Base-by-base conservation (phyloP, 257 asterid genomes). In the Striga asiatica region DNA sequence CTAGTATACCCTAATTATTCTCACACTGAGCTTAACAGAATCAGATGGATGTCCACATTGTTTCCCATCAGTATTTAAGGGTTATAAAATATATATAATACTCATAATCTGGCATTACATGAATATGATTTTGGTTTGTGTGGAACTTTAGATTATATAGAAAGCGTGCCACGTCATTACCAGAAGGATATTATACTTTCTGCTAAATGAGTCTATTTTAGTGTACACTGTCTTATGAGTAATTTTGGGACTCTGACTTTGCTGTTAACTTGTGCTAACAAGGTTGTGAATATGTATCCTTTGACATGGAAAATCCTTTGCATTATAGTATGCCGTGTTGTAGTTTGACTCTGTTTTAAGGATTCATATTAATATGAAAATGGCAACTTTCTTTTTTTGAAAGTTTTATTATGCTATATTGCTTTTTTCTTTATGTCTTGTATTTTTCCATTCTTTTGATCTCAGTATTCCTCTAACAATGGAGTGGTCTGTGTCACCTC, bases 401-500 rank as follows among this genome's bases (percentile, higher is more conserved):
- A 47, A 23, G 31, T 50, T 56, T 47, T 20, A 42, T 16, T 12
- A 49, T 54, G 46, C 34, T 9, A 24, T 53, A 39, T 25, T 23
- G 27, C 54, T 12, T 19, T 48, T 25, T 23, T 34, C 54, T 12
- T 19, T 19, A 4, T 56, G 20, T 54, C 68, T 49, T 42, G 17
- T 64, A 35, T 53, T 48, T 46, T 58, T 62, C 20, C 45, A 37
- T 38, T 18, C 11, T 62, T 54, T 68, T 38, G 32, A 42, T 73
- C 54, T 51, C 86, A 89, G 95, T 70, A 82, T 85, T 66, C 95
- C 97, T 35, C 63, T 85, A 49, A 77, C 92, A 11, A 51, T 79
- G 67, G 95, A 85, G 81, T 89, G 95, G 95, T 89, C 95, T 24
- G 63, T 69, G 4, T 74, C 93, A 43, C 77, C 85, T 58, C 85